These are phyloP conservation scores for Syzygium syzygioides DNA, from an alignment of 441 rosid genomes.

Conservation along the genomic window DNA sequence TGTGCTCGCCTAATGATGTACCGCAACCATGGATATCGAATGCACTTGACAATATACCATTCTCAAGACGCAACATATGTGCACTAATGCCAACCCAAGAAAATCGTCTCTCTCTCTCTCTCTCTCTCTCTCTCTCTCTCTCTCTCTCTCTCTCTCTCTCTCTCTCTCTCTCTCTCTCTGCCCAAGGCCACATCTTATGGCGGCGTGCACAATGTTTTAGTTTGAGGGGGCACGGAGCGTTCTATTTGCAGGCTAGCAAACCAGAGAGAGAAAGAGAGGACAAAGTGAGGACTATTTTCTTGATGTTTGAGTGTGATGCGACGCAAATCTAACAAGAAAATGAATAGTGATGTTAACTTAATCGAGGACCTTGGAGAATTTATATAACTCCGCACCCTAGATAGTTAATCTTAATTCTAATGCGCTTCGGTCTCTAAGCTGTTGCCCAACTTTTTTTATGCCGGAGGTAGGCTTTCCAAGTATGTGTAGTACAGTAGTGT, in stretches of 20 bases:
- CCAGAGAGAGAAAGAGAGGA: background rate
- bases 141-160: background rate
- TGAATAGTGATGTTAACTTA: background rate
- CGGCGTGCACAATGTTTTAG: no score
- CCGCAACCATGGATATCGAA: background rate
- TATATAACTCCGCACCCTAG: background rate
- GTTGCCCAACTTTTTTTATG: background rate
- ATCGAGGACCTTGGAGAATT: background rate
- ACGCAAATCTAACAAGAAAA: background rate
- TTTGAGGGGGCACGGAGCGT: background rate
- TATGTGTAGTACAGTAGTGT: background rate
- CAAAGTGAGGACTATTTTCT: background rate
- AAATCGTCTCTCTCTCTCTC: background rate
- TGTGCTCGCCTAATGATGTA: background rate
- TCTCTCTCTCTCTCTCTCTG: background rate
- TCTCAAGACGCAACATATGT: background rate
- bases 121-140: no score
- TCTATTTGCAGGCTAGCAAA: background rate
- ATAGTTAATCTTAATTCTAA: background rate
- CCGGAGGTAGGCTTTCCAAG: background rate
- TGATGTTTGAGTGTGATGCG: background rate
- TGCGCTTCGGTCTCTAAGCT: background rate
- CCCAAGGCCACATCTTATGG: background rate
- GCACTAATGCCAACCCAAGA: background rate
- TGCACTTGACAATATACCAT: background rate